phyloP scores from a whole-genome alignment of 2,329 filamentous ascomycete species.

The Colletotrichum graminicola region DNA sequence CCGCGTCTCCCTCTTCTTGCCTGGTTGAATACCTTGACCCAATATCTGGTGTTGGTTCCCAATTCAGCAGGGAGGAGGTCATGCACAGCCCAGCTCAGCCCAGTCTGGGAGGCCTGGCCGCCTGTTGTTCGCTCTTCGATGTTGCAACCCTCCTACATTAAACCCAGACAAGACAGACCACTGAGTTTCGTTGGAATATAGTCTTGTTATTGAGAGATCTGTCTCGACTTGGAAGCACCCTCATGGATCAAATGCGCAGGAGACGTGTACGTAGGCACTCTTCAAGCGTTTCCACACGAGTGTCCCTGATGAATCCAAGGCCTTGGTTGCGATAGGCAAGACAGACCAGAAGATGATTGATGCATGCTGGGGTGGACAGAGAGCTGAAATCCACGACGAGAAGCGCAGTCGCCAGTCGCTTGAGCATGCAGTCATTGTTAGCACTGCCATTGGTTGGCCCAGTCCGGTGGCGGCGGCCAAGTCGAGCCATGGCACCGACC shows the following conservation, averaged over 20 bases:
- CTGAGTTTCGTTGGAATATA: background rate
- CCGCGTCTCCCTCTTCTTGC: background rate
- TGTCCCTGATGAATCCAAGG: too few relatives aligned
- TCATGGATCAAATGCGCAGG: too few relatives aligned
- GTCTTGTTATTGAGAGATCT: background rate
- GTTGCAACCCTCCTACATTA: background rate
- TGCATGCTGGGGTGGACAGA: background rate
- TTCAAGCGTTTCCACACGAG: too few relatives aligned
- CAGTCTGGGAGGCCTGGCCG: too few relatives aligned
- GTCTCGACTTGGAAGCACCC: background rate
- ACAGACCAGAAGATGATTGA: conserved; percentile 7
- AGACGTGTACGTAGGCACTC: too few relatives aligned
- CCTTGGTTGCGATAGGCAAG: background rate
- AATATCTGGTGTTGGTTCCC: background rate
- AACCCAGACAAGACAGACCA: background rate
- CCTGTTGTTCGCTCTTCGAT: background rate
- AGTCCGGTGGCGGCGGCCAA: background rate
- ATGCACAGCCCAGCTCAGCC: background rate
- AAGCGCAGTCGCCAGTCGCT: conserved; percentile 32
- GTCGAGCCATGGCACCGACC: conserved; percentile 9
- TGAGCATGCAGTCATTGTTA: conserved; percentile 29
- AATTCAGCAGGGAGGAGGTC: background rate
- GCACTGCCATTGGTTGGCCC: conserved; percentile 28
- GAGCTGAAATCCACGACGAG: conserved; percentile 1
- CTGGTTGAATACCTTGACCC: background rate